Evolutionary conservation across 1,139 yeast genomes (phyloP).

Genomic region (Ogataea hybrid): DNA sequence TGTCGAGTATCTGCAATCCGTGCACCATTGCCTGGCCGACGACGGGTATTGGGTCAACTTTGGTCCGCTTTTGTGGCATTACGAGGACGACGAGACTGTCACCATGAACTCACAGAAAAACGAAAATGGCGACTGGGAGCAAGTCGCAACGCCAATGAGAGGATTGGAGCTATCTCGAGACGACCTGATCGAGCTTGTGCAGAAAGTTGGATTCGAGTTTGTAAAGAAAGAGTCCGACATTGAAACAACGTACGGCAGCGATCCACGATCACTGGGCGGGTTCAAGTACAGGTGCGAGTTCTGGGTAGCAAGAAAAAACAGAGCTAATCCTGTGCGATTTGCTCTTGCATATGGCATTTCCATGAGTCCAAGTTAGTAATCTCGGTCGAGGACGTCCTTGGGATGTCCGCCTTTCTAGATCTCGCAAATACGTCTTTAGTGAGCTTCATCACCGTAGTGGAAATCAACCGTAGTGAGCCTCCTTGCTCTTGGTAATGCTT

Average conservation of each 20-base stretch:
- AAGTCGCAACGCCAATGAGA: constrained; percentile 38
- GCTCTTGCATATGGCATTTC: constrained; percentile 19
- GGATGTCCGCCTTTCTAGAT: neutral
- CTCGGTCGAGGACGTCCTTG: constrained; percentile 7
- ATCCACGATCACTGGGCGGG: constrained; percentile 50
- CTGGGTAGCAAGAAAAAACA: constrained; percentile 56
- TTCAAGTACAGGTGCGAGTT: constrained; percentile 66
- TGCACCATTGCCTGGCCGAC: constrained; percentile 48
- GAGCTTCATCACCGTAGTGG: constrained; percentile 23
- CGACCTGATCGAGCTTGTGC: constrained; percentile 51
- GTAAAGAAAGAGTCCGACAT: constrained; percentile 44
- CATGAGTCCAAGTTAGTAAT: constrained; percentile 21
- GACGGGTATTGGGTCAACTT: constrained; percentile 78
- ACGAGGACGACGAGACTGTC: constrained; percentile 52
- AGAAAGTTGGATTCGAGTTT: constrained; percentile 54
- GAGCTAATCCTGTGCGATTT: constrained; percentile 7
- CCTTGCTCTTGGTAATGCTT: constrained; percentile 40
- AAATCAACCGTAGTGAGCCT: constrained; percentile 22
- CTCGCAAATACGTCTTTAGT: constrained; percentile 9
- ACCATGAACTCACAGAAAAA: constrained; percentile 29
- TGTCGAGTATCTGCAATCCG: constrained; percentile 62
- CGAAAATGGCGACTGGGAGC: constrained; percentile 28
- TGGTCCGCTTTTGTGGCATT: constrained; percentile 89
- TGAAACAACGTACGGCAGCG: constrained; percentile 56
- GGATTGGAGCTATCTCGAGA: constrained; percentile 68